Conservation (phyloP, 2,329 filamentous ascomycete species). For the Clarireedia paspali region DNA sequence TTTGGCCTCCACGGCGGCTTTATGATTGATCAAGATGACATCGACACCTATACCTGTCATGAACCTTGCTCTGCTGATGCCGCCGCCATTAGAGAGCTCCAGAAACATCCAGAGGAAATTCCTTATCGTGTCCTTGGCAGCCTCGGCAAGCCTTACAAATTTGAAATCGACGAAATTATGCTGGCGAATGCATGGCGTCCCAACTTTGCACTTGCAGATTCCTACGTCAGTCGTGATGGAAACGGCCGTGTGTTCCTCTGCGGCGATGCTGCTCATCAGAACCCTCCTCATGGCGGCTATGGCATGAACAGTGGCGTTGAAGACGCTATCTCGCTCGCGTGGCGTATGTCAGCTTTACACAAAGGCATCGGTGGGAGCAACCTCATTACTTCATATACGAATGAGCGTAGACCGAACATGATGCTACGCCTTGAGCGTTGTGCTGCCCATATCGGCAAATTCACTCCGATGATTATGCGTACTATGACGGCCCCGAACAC, state of each 20-base stretch:
- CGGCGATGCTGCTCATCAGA: background rate
- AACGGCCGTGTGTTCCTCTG: no score
- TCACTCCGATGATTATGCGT: no score
- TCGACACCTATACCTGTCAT: no score
- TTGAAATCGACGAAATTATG: background rate
- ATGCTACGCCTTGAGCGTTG: background rate
- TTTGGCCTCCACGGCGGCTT: no score
- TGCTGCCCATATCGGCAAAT: background rate
- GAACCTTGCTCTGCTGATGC: no score
- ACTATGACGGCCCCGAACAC: no score
- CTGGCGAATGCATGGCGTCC: background rate
- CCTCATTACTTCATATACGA: background rate
- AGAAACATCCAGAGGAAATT: background rate
- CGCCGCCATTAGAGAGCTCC: no score
- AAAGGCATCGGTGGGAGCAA: background rate
- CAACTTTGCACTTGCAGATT: no score
- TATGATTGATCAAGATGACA: background rate
- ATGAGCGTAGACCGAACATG: background rate
- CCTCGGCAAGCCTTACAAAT: background rate
- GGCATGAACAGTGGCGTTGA: background rate
- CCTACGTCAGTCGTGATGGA: no score
- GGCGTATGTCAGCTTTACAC: background rate
- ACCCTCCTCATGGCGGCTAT: background rate
- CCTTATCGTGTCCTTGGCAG: background rate
- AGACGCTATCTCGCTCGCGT: background rate